phyloP scores from a whole-genome alignment of 179 eudicot genomes.

The Beta lomatogona region DNA sequence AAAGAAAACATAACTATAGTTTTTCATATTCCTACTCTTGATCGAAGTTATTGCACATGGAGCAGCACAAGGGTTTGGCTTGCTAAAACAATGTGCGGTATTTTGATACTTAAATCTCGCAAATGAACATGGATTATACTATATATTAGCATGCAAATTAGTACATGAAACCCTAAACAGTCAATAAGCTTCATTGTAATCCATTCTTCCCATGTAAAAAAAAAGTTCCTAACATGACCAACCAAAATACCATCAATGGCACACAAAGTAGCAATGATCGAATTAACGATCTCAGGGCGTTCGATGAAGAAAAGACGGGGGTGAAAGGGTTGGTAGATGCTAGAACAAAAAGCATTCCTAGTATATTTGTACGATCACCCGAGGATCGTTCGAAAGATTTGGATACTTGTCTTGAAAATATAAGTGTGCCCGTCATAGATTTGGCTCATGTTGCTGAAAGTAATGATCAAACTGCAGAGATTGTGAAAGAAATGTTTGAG shows the following conservation, averaged over 20 bases:
- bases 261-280: background rate
- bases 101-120: too few relatives aligned
- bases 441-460: background rate
- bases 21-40: too few relatives aligned
- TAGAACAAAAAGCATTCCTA: slow-evolving; percentile 7
- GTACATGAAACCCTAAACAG: too few relatives aligned
- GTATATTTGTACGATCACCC: slow-evolving; percentile 18
- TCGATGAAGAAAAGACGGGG: slow-evolving; percentile 20
- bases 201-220: too few relatives aligned
- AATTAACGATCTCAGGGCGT: slow-evolving; percentile 20
- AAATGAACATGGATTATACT: too few relatives aligned
- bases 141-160: too few relatives aligned
- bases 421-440: slow-evolving; percentile 22
- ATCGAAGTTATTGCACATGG: too few relatives aligned
- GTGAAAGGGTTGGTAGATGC: slow-evolving; percentile 27
- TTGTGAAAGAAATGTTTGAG: background rate
- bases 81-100: too few relatives aligned
- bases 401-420: background rate
- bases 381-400: slow-evolving; percentile 12
- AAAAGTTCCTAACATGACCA: too few relatives aligned
- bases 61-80: too few relatives aligned
- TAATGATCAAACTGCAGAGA: background rate
- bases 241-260: background rate
- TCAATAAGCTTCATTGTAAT: too few relatives aligned
- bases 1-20: too few relatives aligned